Conservation (phyloP, 441 rosid species). For the Adansonia gregorii region DNA sequence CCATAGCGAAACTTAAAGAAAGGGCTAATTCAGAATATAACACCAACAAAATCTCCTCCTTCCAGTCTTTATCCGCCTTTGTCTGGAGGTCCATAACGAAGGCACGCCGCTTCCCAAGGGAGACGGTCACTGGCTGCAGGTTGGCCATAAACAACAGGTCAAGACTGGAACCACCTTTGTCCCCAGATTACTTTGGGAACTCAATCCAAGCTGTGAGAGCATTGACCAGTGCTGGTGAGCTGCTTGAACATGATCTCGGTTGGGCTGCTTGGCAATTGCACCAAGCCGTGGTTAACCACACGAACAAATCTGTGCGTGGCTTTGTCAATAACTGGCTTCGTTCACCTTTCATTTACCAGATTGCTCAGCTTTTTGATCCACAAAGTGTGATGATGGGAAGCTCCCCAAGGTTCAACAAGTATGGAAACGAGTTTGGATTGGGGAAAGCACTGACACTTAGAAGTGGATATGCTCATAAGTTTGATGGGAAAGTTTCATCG, state of each 20-base stretch:
- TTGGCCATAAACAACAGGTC: slow-evolving; percentile 55
- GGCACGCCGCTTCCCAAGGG: slow-evolving; percentile 36
- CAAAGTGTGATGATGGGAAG: slow-evolving; percentile 68
- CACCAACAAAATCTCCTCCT: slow-evolving; percentile 66
- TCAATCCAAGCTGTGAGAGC: slow-evolving; percentile 41
- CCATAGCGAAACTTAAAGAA: slow-evolving; percentile 54
- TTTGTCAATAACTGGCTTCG: slow-evolving; percentile 51
- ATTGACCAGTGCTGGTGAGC: slow-evolving; percentile 49
- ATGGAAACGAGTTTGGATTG: slow-evolving; percentile 70
- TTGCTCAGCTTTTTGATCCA: slow-evolving; percentile 48
- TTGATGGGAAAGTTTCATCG: slow-evolving; percentile 64
- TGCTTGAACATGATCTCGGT: slow-evolving; percentile 54
- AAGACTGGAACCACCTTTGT: slow-evolving; percentile 54
- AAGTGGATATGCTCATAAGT: slow-evolving; percentile 73
- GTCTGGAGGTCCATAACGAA: slow-evolving; percentile 66
- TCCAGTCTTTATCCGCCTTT: slow-evolving; percentile 62
- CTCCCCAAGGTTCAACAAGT: slow-evolving; percentile 77
- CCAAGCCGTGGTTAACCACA: slow-evolving; percentile 48
- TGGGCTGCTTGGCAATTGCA: slow-evolving; percentile 72
- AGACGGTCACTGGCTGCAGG: slow-evolving; percentile 50
- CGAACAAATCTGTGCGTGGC: slow-evolving; percentile 38
- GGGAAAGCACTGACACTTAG: slow-evolving; percentile 71
- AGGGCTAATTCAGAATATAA: slow-evolving; percentile 46
- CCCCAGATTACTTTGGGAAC: slow-evolving; percentile 64
- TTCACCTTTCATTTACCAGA: slow-evolving; percentile 47